Evolutionary conservation across 805 yeast species (phyloP).

Genomic region (Ogataea populi-albae): DNA sequence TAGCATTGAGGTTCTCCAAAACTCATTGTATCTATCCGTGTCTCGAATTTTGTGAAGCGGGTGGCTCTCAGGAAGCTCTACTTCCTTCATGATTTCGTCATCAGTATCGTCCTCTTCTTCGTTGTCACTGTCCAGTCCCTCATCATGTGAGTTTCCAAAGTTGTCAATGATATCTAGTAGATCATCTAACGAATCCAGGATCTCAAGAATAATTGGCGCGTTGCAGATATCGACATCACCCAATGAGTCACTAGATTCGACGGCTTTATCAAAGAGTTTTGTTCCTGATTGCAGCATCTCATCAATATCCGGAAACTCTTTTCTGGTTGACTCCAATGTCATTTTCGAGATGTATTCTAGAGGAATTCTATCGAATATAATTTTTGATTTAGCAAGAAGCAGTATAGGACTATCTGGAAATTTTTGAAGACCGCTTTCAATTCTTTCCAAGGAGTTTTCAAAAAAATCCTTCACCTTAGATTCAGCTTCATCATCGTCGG

Average conservation of each 20-base stretch:
- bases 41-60: conserved; percentile 50
- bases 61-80: conserved; percentile 45
- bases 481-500: conserved; percentile 19
- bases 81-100: conserved; percentile 31
- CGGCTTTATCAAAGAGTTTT: conserved; percentile 37
- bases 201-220: conserved; percentile 47
- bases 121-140: conserved; percentile 57
- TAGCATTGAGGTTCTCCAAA: conserved; percentile 52
- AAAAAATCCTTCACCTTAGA: conserved; percentile 51
- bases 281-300: conserved; percentile 46
- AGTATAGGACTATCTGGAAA: conserved; percentile 43
- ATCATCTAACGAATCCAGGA: conserved; percentile 61
- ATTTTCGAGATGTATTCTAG: conserved; percentile 53
- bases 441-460: conserved; percentile 69
- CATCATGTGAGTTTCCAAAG: conserved; percentile 59
- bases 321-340: conserved; percentile 36
- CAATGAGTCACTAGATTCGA: conserved; percentile 23
- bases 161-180: conserved; percentile 63
- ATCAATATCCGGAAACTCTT: conserved; percentile 36
- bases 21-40: conserved; percentile 41
- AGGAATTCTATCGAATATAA: conserved; percentile 57
- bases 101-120: conserved; percentile 39
- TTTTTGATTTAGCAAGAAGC: conserved; percentile 54
- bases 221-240: conserved; percentile 25
- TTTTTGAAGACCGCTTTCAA: conserved; percentile 52